Evolutionary conservation across 1,284 basidiomycete species (phyloP), one percentile per base, ranked within the genome.

Genomic region (Tetrapyrgos nigripes): DNA sequence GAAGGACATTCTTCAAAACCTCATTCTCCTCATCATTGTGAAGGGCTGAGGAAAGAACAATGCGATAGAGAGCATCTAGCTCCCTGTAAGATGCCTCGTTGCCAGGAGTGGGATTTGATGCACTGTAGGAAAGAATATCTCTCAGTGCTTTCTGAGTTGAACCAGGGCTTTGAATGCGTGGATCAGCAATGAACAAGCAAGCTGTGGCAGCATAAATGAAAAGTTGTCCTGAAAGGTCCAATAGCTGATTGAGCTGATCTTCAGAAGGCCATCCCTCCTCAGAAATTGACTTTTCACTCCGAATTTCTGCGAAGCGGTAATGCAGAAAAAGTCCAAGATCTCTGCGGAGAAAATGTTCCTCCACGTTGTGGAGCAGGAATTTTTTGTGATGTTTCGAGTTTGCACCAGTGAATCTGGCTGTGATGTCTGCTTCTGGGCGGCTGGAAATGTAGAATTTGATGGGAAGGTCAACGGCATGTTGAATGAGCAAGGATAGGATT

Each of bases 381-480:
- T 53, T 29, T 31, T 55, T 23, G 37, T 46, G 26, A 11, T 29
- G 27, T 9, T n/a, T 37, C 45, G 45, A 19, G 46, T n/a, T n/a
- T n/a, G n/a, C n/a, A n/a, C n/a, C n/a, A n/a, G 58, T 31, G 26
- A 17, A 33, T 52, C 37, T 13, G 61, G 51, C 33, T 29, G 43
- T 57, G 53, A 67, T 59, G 24, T 27, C 10, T 8, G 43, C 47
- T 33, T 69, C 68, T 29, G 66, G 66, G 27, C 65, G 66, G 58
- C 62, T 63, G 6, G 65, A 58, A 26, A 69, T 44, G 33, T 67
- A 63, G 53, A 69, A 60, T 40, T 68, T 66, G 55, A 67, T 31
- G 10, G 66, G 64, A 5, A 64, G 46, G 8, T 43, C 11, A 6
- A 37, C 43, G n/a, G 58, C 56, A 37, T 54, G 50, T 24, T 57